phyloP scores from a whole-genome alignment of 495 filamentous ascomycete species.

The Aspergillus olivimuriae region DNA sequence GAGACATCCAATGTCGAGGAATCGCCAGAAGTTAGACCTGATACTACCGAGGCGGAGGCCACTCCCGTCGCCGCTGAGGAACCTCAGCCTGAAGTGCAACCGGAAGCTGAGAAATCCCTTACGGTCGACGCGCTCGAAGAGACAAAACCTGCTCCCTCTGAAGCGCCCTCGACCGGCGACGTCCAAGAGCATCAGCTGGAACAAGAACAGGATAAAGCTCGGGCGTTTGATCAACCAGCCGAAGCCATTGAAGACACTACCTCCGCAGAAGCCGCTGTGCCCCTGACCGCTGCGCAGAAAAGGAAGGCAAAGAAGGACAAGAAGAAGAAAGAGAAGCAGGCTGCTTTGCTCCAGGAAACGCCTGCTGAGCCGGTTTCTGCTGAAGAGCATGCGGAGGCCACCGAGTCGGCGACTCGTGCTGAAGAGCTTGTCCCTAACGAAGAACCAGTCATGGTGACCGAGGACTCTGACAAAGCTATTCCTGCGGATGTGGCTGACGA shows the following conservation, averaged over 20 bases:
- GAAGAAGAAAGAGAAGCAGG: conserved; percentile 16
- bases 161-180: too few relatives aligned
- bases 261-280: conserved; percentile 3
- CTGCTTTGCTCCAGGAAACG: conserved; percentile 6
- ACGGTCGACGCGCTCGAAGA: too few relatives aligned
- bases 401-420: too few relatives aligned
- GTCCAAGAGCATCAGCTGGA: conserved; percentile 6
- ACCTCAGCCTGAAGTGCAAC: too few relatives aligned
- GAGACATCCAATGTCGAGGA: too few relatives aligned
- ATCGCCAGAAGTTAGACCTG: too few relatives aligned
- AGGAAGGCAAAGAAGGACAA: conserved; percentile 19
- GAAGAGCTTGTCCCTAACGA: not conserved
- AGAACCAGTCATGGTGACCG: not conserved
- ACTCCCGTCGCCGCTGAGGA: too few relatives aligned
- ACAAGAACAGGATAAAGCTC: conserved; percentile 1
- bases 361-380: conserved; percentile 6
- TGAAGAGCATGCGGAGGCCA: not conserved
- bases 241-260: conserved; percentile 1
- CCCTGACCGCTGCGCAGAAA: conserved; percentile 13
- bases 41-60: too few relatives aligned
- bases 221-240: not conserved
- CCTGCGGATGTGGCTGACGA: too few relatives aligned
- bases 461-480: too few relatives aligned
- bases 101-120: too few relatives aligned
- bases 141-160: too few relatives aligned